A percentile compares a stretch with the other conserved stretches of the same genome.
These are phyloP conservation scores for Fusarium mangiferae DNA, from an alignment of 2,329 filamentous ascomycete species.

Conservation along the genomic window DNA sequence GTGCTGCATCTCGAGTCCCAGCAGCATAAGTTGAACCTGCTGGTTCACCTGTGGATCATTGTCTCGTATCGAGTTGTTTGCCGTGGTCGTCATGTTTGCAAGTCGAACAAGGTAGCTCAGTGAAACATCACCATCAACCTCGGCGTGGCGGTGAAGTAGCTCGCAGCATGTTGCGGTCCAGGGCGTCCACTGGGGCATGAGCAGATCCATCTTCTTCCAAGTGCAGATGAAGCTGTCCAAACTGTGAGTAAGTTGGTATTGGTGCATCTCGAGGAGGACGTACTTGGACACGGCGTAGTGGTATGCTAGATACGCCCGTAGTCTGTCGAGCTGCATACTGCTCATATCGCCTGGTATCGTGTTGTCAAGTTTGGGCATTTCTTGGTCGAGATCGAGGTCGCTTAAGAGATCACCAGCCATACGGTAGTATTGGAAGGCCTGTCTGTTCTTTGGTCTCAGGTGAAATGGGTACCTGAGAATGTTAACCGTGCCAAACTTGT, in stretches of 20 bases:
- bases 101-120: constrained; percentile 58
- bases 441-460: constrained; percentile 61
- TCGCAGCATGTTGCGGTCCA: constrained; percentile 60
- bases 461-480: constrained; percentile 64
- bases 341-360: constrained; percentile 1
- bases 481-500: neutral
- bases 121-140: constrained; percentile 53
- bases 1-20: constrained; percentile 60
- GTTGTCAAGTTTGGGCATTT: constrained; percentile 35
- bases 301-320: constrained; percentile 59
- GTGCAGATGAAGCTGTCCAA: constrained; percentile 50
- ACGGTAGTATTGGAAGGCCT: constrained; percentile 61
- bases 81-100: constrained; percentile 53
- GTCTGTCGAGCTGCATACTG: constrained; percentile 50
- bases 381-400: constrained; percentile 61
- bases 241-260: constrained; percentile 15
- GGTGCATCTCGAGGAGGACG: constrained; percentile 19
- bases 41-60: constrained; percentile 48
- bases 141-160: constrained; percentile 52
- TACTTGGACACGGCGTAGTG: constrained; percentile 58
- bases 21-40: constrained; percentile 57
- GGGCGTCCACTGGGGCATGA: constrained; percentile 50
- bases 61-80: constrained; percentile 47
- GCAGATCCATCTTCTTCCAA: constrained; percentile 50
- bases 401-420: constrained; percentile 62